Percentiles rank a stretch among this genome's conserved stretches.
These are phyloP conservation scores for Speleostelium caveatum DNA, from an alignment of 78 protist genomes.

Conservation along the genomic window DNA sequence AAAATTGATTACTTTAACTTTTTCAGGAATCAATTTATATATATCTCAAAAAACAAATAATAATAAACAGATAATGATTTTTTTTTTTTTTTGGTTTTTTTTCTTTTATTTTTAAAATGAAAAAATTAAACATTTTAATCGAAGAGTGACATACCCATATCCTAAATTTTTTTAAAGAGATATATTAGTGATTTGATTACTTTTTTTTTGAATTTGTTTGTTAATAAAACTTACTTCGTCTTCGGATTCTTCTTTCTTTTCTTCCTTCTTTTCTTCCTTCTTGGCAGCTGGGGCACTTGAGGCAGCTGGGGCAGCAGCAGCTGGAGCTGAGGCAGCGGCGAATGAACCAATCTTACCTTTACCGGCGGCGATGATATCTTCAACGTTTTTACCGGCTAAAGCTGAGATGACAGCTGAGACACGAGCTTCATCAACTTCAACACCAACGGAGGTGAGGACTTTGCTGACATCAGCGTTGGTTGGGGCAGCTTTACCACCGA, in stretches of 20 bases:
- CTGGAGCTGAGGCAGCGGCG: slow-evolving; percentile 78
- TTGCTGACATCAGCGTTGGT: slow-evolving; percentile 61
- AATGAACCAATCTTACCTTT: slow-evolving; percentile 71
- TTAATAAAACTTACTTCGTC: slow-evolving; percentile 32
- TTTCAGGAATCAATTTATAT: too few species aligned
- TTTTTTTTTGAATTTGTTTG: neutral
- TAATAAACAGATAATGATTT: neutral
- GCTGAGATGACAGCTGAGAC: slow-evolving; percentile 54
- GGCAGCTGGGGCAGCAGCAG: slow-evolving; percentile 62
- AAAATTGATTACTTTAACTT: too few species aligned
- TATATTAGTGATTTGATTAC: neutral
- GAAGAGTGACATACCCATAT: slow-evolving; percentile 77
- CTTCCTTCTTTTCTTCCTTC: slow-evolving; percentile 60
- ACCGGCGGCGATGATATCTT: slow-evolving; percentile 72
- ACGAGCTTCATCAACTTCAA: slow-evolving; percentile 72
- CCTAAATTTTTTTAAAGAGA: slow-evolving; percentile 5
- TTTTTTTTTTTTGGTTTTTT: neutral
- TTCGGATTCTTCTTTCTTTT: slow-evolving; percentile 84
- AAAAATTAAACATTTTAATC: slow-evolving; percentile 42
- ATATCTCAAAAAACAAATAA: too few species aligned
- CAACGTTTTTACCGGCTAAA: slow-evolving; percentile 79
- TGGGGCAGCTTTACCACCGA: slow-evolving; percentile 85
- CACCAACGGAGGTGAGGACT: slow-evolving; percentile 77
- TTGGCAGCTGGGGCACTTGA: slow-evolving; percentile 50
- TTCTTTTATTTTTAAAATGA: neutral